Evolutionary conservation across 176 grass and related monocot species (phyloP), one percentile per base, ranked within the genome.

Genomic region (Tuctoria greenei): DNA sequence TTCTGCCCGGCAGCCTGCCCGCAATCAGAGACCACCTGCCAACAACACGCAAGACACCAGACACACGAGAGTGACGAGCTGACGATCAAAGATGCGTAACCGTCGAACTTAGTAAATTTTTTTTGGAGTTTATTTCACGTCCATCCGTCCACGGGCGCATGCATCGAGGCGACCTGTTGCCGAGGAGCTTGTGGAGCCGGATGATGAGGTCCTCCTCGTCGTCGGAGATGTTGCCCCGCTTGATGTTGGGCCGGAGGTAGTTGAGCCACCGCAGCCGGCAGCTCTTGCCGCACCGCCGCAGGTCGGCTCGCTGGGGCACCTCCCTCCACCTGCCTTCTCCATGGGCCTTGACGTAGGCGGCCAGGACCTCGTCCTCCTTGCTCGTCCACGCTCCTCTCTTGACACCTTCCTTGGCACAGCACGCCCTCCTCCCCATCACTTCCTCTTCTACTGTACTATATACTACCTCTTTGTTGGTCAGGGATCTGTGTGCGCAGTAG

Each of bases 161-260:
- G n/a, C n/a, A n/a, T n/a, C n/a, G 14, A 25, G 12, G 8, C 0
- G 14, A 90, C 88, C 90, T 80, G 84, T 95, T 95, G 55, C 92
- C 92, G 20, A 95, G 89, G 69, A 95, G 89, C n/a, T 81, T 84
- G 84, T 95, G 92, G 25, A 95, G 92, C 38, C 92, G 74, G 51
- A 89, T 52, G 75, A 95, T 95, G 80, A 95, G 83, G 20, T 95
- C 92, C 83, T 95, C 92, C 82, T 95, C 92, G 4, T 95, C 92
- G 66, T 86, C 73, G 28, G 83, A 84, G 81, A 95, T 95, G 84
- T 91, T 91, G 18, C 92, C 92, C 1, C 86, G 88, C 87, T 89
- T 95, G 77, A 95, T 95, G 64, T 86, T 90, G 0, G 92, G 92
- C 34, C 87, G 84, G 81, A 93, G 91, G 71, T 93, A 93, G 77